Evolutionary conservation across 371 early-diverging fungal genomes (phyloP), one percentile per base, ranked within the genome.

Genomic region (Batrachochytrium dendrobatidis): DNA sequence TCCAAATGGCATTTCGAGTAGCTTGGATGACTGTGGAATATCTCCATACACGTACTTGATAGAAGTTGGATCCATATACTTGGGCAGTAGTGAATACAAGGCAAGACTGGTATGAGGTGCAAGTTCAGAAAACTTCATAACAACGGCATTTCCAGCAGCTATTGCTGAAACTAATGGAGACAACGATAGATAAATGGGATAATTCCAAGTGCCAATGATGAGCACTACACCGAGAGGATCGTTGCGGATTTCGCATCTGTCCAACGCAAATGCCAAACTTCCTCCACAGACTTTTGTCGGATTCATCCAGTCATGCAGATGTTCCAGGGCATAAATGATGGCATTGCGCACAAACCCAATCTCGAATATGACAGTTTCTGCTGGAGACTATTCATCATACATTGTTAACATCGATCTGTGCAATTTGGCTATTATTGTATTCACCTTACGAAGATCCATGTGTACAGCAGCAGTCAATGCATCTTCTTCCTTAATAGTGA

Each of bases 71-170:
- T 94, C 91, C 63, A 95, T 65, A 68, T 90, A 92, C 60, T 79
- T 74, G 17, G 83, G 74, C 25, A 93, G 50, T 20, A 90, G 64
- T 18, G 77, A 72, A 1, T 83, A 82, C 20, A 93, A 56, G 25
- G 81, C 59, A 20, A 75, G 75, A 18, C 91, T 84, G 0, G 88
- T 80, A 67, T 89, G 78, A 8, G 77, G 56, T 10, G 92, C 71
- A 1, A 92, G 71, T 73, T 97, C 96, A 2, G 93, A 91, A 8
- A 92, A 94, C 84, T 96, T 96, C 55, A 94, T 32, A 2, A 90
- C 68, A 29, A 80, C 89, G 12, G 85, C 84, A 73, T 90, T 90
- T n/a, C 98, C 96, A 1, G 91, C 91, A 22, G 91, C 92, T 64
- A 94, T 77, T n/a, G 93, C 92, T 31, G 89, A 87, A 24, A 81